These are phyloP conservation scores for Mycocentrospora acerina DNA, from an alignment of 2,329 filamentous ascomycete species.

Conservation along the genomic window DNA sequence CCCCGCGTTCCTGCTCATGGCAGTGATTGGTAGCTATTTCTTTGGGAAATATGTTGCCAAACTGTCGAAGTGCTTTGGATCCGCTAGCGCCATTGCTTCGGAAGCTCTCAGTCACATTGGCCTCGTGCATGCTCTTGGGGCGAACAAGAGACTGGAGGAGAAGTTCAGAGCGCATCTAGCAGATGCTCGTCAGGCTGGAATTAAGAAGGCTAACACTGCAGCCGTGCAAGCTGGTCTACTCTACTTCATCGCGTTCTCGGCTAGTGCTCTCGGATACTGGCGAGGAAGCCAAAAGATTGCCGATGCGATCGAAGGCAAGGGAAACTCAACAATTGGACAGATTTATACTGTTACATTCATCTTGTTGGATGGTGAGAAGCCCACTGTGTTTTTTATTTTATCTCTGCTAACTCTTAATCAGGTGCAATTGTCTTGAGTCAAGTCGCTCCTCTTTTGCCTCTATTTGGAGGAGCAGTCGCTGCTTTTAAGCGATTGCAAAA, in stretches of 20 bases:
- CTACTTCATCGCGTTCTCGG: slow-evolving; percentile 68
- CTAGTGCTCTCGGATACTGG: slow-evolving; percentile 69
- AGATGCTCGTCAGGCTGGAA: slow-evolving; percentile 53
- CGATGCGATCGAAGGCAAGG: slow-evolving; percentile 40
- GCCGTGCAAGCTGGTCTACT: slow-evolving; percentile 62
- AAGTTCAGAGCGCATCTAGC: slow-evolving; percentile 59
- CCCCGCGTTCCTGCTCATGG: slow-evolving; percentile 64
- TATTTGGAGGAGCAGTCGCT: slow-evolving; percentile 53
- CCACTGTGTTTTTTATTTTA: neutral
- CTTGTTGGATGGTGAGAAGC: slow-evolving; percentile 51
- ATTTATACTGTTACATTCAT: slow-evolving; percentile 59
- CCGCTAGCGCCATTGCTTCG: slow-evolving; percentile 63
- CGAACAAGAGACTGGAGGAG: slow-evolving; percentile 59
- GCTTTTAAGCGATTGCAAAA: slow-evolving; percentile 60
- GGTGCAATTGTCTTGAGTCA: slow-evolving; percentile 51
- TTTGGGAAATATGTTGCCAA: slow-evolving; percentile 54
- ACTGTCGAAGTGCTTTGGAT: slow-evolving; percentile 56
- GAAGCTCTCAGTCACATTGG: slow-evolving; percentile 62
- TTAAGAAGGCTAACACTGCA: slow-evolving; percentile 59
- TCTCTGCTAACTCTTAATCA: slow-evolving; percentile 17
- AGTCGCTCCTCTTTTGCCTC: slow-evolving; percentile 51
- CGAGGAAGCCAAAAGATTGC: slow-evolving; percentile 61
- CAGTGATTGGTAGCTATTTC: slow-evolving; percentile 57
- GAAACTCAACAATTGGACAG: slow-evolving; percentile 45
- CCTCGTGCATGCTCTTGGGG: slow-evolving; percentile 65